A percentile compares a stretch with the other conserved stretches of the same genome.
phyloP scores from a whole-genome alignment of 2,329 filamentous ascomycete genomes.

The Malbranchea cinnamomea region DNA sequence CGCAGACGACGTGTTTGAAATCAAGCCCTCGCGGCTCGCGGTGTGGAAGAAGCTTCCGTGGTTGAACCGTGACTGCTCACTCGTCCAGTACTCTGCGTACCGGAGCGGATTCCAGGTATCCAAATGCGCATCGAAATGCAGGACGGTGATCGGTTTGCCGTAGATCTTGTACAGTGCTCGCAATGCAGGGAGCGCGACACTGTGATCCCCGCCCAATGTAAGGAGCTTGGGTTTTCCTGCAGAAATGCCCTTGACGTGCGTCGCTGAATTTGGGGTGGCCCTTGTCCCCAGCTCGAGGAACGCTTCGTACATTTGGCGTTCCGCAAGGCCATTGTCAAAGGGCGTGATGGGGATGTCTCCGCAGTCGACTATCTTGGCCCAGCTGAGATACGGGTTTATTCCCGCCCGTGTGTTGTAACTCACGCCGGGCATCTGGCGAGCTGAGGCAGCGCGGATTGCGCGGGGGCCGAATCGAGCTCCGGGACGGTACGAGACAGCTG shows the following conservation, averaged over 20 bases:
- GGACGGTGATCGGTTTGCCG: slow-evolving; percentile 48
- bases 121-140: slow-evolving; percentile 67
- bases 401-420: slow-evolving; percentile 70
- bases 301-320: slow-evolving; percentile 70
- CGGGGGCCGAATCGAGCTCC: slow-evolving; percentile 72
- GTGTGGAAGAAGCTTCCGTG: slow-evolving; percentile 91
- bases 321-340: slow-evolving; percentile 69
- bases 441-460: slow-evolving; percentile 70
- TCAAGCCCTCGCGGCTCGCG: slow-evolving; percentile 64
- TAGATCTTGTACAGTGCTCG: slow-evolving; percentile 49
- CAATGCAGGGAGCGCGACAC: slow-evolving; percentile 53
- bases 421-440: slow-evolving; percentile 63
- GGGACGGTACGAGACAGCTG: slow-evolving; percentile 54
- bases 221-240: slow-evolving; percentile 40
- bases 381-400: slow-evolving; percentile 69
- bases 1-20: slow-evolving; percentile 58
- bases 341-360: slow-evolving; percentile 80
- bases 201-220: slow-evolving; percentile 60
- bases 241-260: slow-evolving; percentile 18
- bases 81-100: slow-evolving; percentile 63
- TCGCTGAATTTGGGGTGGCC: slow-evolving; percentile 22
- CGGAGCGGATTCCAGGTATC: slow-evolving; percentile 72
- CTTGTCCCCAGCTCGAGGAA: slow-evolving; percentile 50
- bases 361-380: slow-evolving; percentile 72
- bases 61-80: slow-evolving; percentile 59